A percentile compares a stretch with the other conserved stretches of the same genome.
Conservation (phyloP, 768 basidiomycete species). For the Stropharia rugosoannulata region DNA sequence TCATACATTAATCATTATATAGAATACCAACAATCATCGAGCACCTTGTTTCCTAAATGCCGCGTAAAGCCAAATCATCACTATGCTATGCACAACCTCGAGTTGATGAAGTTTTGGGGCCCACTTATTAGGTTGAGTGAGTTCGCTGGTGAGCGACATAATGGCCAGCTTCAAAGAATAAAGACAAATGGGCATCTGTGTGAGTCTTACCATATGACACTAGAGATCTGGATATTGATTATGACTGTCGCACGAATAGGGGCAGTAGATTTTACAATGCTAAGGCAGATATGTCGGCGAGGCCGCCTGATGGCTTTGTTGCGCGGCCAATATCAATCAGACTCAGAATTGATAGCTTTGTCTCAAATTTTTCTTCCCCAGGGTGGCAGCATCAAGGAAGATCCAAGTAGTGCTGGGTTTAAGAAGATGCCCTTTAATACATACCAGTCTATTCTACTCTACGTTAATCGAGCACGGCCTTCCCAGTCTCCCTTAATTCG, state of each 20-base stretch:
- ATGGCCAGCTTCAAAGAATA: slow-evolving; percentile 19
- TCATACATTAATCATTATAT: slow-evolving; percentile 18
- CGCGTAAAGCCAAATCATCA: slow-evolving; percentile 24
- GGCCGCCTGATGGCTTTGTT: slow-evolving; percentile 10
- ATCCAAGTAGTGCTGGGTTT: slow-evolving; percentile 1
- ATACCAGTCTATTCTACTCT: slow-evolving; percentile 3
- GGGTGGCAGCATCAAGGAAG: neutral
- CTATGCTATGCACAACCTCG: slow-evolving; percentile 21
- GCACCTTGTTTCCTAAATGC: slow-evolving; percentile 15
- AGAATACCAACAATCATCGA: slow-evolving; percentile 14
- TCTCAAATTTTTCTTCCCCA: too few species aligned
- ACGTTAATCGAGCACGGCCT: neutral
- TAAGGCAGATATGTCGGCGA: slow-evolving; percentile 16
- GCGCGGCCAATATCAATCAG: neutral
- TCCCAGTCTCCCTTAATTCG: neutral
- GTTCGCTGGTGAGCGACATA: slow-evolving; percentile 16
- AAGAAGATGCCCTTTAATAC: slow-evolving; percentile 1
- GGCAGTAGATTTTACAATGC: slow-evolving; percentile 23
- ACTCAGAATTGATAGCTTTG: neutral
- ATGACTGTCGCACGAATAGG: too few species aligned
- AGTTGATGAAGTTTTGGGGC: slow-evolving; percentile 18
- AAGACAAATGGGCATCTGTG: slow-evolving; percentile 20
- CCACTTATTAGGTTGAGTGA: slow-evolving; percentile 18
- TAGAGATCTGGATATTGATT: too few species aligned
- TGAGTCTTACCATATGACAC: slow-evolving; percentile 1